Conservation (phyloP, 139 green algal genomes). For the Closterium sp. region DNA sequence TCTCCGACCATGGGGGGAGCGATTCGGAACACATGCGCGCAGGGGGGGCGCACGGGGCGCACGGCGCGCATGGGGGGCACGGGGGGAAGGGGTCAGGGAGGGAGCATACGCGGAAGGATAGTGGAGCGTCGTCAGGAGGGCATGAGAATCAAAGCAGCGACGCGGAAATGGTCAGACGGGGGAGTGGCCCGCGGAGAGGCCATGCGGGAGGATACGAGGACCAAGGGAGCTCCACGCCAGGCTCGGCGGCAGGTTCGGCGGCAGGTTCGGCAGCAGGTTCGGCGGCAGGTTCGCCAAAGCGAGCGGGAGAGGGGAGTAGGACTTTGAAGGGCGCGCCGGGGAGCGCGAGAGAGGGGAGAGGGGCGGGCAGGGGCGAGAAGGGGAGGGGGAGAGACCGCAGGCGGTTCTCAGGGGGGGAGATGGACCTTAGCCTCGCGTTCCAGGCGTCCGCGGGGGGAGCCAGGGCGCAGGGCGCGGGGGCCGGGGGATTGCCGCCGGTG, state of each 20-base stretch:
- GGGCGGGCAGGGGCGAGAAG: background rate
- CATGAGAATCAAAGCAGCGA: background rate
- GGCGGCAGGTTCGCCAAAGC: background rate
- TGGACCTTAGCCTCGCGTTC: background rate
- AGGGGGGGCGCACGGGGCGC: background rate
- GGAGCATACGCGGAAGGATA: background rate
- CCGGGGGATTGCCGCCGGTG: background rate
- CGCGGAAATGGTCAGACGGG: background rate
- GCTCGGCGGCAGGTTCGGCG: background rate
- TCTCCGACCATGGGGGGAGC: background rate
- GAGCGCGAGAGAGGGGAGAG: background rate
- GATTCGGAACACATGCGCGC: background rate
- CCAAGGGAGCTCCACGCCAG: background rate
- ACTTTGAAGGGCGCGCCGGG: background rate
- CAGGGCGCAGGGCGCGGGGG: background rate
- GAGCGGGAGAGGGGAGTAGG: background rate
- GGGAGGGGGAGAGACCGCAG: background rate
- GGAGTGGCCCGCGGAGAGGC: background rate
- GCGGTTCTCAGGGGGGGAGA: background rate
- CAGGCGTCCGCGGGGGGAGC: background rate
- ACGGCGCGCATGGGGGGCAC: background rate
- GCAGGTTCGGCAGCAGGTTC: background rate
- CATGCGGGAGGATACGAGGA: background rate
- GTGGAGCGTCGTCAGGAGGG: background rate
- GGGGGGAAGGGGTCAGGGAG: background rate